Conservation (phyloP, 2,329 filamentous ascomycete species). For the Eutypa lata region DNA sequence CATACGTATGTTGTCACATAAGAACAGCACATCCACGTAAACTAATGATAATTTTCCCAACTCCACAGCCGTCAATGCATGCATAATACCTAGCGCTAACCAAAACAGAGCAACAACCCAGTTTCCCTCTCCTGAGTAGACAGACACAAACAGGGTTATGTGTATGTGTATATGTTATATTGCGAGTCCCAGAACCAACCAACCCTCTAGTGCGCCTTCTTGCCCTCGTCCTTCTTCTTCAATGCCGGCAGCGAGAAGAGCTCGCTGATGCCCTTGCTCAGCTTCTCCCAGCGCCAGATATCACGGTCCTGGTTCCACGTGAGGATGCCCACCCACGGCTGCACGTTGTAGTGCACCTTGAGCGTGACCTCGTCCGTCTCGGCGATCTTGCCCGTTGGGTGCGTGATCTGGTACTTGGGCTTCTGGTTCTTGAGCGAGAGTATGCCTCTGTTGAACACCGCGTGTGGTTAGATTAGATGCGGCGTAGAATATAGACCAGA, state of each 20-base stretch:
- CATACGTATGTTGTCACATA: too few relatives aligned
- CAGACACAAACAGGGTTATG: too few relatives aligned
- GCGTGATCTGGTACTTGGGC: slow-evolving; percentile 96
- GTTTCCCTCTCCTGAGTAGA: too few relatives aligned
- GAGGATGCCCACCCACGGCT: slow-evolving; percentile 90
- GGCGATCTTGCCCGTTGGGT: slow-evolving; percentile 76
- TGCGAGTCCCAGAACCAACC: too few relatives aligned
- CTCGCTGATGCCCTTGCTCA: slow-evolving; percentile 63
- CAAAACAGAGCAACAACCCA: too few relatives aligned
- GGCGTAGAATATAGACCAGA: neutral
- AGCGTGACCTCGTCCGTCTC: slow-evolving; percentile 71
- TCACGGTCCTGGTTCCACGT: slow-evolving; percentile 69
- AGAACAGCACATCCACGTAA: too few relatives aligned
- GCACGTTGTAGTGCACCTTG: slow-evolving; percentile 89
- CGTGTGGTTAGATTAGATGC: too few relatives aligned
- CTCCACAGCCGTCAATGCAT: too few relatives aligned
- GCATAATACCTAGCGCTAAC: too few relatives aligned
- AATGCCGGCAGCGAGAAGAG: slow-evolving; percentile 63
- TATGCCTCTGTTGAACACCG: slow-evolving; percentile 67
- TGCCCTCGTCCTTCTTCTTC: slow-evolving; percentile 50
- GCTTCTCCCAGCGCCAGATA: slow-evolving; percentile 60
- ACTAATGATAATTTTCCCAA: too few relatives aligned
- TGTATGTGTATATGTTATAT: too few relatives aligned
- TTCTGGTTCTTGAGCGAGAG: slow-evolving; percentile 79
- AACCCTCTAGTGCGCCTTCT: neutral